A percentile compares a stretch with the other conserved stretches of the same genome.
phyloP scores from a whole-genome alignment of 2,329 filamentous ascomycete genomes.

The Coleophoma cylindrospora region DNA sequence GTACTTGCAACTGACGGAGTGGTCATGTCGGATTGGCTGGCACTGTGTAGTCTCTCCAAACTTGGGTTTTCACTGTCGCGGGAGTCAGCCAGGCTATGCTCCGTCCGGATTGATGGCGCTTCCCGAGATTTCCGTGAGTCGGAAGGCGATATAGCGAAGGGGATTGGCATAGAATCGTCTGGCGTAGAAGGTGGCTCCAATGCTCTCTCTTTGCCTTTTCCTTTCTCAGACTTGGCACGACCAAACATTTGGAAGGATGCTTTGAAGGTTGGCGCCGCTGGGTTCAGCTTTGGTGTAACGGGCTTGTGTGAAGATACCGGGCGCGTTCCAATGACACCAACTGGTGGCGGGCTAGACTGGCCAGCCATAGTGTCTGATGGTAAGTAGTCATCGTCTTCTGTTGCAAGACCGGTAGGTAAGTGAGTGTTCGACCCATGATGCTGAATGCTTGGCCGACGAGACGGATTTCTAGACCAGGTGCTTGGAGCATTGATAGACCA shows the following conservation, averaged over 20 bases:
- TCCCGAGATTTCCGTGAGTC: slow-evolving; percentile 53
- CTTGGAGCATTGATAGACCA: slow-evolving; percentile 40
- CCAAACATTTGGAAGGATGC: slow-evolving; percentile 50
- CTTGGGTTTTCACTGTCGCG: slow-evolving; percentile 22
- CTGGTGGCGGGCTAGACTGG: slow-evolving; percentile 48
- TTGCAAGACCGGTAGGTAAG: slow-evolving; percentile 55
- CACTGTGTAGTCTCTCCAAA: slow-evolving; percentile 50
- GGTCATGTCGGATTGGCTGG: slow-evolving; percentile 48
- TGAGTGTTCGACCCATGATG: slow-evolving; percentile 61
- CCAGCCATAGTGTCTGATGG: slow-evolving; percentile 49
- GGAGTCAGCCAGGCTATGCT: slow-evolving; percentile 50
- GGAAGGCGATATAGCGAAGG: slow-evolving; percentile 40
- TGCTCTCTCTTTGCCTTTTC: slow-evolving; percentile 33
- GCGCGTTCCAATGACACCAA: slow-evolving; percentile 75
- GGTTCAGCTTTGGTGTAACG: slow-evolving; percentile 66
- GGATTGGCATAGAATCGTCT: slow-evolving; percentile 24
- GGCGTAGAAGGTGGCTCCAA: slow-evolving; percentile 24
- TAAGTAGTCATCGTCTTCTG: slow-evolving; percentile 60
- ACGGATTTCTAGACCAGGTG: slow-evolving; percentile 72
- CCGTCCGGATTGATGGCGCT: slow-evolving; percentile 50
- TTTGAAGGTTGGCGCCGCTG: slow-evolving; percentile 84
- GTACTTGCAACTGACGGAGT: slow-evolving; percentile 32
- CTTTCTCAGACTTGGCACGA: slow-evolving; percentile 31
- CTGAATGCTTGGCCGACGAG: slow-evolving; percentile 75
- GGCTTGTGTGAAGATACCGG: slow-evolving; percentile 46